Base-by-base conservation (phyloP, 768 basidiomycete genomes). In the Ramaria sp. region DNA sequence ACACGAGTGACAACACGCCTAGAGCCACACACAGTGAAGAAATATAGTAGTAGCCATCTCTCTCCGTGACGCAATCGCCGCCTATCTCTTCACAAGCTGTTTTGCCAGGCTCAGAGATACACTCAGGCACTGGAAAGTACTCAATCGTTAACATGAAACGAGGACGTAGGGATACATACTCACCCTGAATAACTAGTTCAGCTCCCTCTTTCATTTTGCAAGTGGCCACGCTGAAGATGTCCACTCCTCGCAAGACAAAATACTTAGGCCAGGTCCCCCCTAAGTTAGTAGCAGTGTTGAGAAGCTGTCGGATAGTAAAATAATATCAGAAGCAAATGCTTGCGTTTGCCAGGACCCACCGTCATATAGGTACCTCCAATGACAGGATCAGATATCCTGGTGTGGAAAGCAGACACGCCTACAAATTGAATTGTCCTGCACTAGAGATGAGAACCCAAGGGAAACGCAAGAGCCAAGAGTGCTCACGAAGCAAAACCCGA, bases 361-460 rank as follows among this genome's bases (percentile, higher is more conserved):
- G 96, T 99, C 96, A 99, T 99, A 68, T 99, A 99, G 0, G 96
- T 99, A 49, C 96, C 96, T 27, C 96, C 96, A 51, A 99, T 96
- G 12, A 96, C 64, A 0, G 96, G 96, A 64, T 99, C 96, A 0
- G 96, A 92, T 36, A 99, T 83, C 52, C 87, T 81, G 3, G 93
- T 97, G 63, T 98, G 96, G 77, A 98, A 99, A 3, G 96, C 96
- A n/a, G 93, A 90, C 58, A 98, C 92, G 8, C 96, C 93, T 18
- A 97, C 95, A 64, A 98, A 99, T 67, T 99, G 95, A n/a, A 98
- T 84, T 4, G 95, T 97, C 44, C 95, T 95, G 56, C 27, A 28
- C 32, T 12, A 54, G 24, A 15, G 9, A 39, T 48, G 2, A 43
- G 52, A 20, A 25, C 39, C 13, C 32, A 34, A 34, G 8, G 32